Evolutionary conservation across 2,329 filamentous ascomycete genomes (phyloP).

Genomic region (Pyrenochaeta sp.): DNA sequence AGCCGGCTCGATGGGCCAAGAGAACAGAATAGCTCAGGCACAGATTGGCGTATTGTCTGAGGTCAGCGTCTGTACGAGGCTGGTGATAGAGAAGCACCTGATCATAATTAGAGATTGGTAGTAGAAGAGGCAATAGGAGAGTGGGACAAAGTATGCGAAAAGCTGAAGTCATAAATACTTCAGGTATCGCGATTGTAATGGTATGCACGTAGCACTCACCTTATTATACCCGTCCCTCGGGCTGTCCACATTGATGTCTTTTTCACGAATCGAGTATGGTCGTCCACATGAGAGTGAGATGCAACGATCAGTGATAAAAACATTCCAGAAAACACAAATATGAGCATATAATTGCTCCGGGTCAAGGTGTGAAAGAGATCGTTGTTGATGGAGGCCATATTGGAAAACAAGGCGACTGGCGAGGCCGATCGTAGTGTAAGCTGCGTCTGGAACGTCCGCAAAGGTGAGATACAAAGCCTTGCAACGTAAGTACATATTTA

Average conservation of each 20-base stretch:
- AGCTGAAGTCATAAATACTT: too few relatives aligned
- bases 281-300: constrained; percentile 43
- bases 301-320: constrained; percentile 35
- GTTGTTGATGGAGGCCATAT: constrained; percentile 38
- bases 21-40: constrained; percentile 32
- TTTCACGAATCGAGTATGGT: constrained; percentile 39
- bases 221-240: constrained; percentile 25
- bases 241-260: constrained; percentile 36
- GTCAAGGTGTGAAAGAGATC: constrained; percentile 22
- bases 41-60: constrained; percentile 23
- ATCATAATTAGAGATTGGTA: background rate
- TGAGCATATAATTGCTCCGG: constrained; percentile 30
- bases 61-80: constrained; percentile 12
- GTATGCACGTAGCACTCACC: constrained; percentile 17
- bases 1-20: constrained; percentile 36
- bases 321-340: constrained; percentile 40
- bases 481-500: constrained; percentile 2
- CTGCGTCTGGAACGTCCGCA: constrained; percentile 36
- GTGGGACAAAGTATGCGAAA: too few relatives aligned
- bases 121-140: background rate
- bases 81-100: constrained; percentile 24
- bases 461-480: constrained; percentile 39
- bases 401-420: constrained; percentile 41
- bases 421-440: constrained; percentile 40
- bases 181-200: too few relatives aligned